Conservation (phyloP, 495 filamentous ascomycete genomes). For the Penicillium verhagenii region DNA sequence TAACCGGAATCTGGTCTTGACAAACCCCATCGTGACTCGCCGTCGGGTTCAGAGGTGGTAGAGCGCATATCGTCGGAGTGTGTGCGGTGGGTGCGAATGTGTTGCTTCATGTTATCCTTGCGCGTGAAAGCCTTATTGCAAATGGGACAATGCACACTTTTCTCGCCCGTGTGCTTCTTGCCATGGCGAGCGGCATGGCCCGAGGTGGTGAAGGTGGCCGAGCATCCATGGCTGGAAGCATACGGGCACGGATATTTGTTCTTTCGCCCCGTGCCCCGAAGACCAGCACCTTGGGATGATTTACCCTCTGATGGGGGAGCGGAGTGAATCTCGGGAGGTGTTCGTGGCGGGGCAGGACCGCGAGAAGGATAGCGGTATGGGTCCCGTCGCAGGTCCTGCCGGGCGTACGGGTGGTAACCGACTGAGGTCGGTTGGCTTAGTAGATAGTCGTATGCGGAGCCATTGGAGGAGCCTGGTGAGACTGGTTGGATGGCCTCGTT, state of each 20-base stretch:
- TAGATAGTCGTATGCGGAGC: slow-evolving; percentile 38
- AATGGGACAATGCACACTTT: slow-evolving; percentile 83
- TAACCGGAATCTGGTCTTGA: slow-evolving; percentile 14
- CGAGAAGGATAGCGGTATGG: slow-evolving; percentile 16
- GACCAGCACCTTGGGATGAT: slow-evolving; percentile 5
- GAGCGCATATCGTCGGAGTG: slow-evolving; percentile 40
- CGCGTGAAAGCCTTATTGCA: slow-evolving; percentile 94
- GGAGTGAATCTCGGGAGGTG: slow-evolving; percentile 29
- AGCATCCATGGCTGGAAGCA: slow-evolving; percentile 64
- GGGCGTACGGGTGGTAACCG: slow-evolving; percentile 27
- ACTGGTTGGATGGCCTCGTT: slow-evolving; percentile 30
- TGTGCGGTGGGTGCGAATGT: slow-evolving; percentile 76
- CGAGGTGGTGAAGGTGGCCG: slow-evolving; percentile 89
- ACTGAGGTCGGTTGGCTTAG: slow-evolving; percentile 26
- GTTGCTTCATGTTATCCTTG: slow-evolving; percentile 98
- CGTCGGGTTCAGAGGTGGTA: slow-evolving; percentile 25
- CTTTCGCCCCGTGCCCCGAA: slow-evolving; percentile 32
- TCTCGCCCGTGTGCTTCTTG: slow-evolving; percentile 95
- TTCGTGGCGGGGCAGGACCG: slow-evolving; percentile 21
- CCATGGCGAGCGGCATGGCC: slow-evolving; percentile 95
- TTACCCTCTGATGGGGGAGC: slow-evolving; percentile 26
- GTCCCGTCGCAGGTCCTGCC: slow-evolving; percentile 24
- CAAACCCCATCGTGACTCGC: slow-evolving; percentile 20
- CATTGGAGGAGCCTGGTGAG: slow-evolving; percentile 40
- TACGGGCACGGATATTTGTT: slow-evolving; percentile 59